Evolutionary conservation across 108 stramenopile species (phyloP).

Genomic region (Cylindrotheca fusiformis): DNA sequence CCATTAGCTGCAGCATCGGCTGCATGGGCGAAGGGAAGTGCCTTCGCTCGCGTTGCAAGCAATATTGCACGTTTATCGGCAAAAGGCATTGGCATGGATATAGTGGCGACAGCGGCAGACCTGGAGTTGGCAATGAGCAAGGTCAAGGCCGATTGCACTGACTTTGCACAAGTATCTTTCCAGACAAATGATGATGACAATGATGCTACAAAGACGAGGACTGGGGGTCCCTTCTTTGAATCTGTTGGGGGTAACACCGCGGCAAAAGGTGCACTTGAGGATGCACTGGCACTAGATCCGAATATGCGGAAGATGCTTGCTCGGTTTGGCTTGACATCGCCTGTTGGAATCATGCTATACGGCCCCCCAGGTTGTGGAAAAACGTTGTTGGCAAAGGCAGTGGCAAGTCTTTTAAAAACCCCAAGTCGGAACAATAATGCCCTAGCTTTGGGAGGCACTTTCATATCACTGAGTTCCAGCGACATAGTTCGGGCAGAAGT

Average conservation of each 20-base stretch:
- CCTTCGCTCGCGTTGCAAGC: constrained; percentile 45
- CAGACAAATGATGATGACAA: neutral
- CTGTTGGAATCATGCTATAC: constrained; percentile 74
- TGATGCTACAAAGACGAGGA: neutral
- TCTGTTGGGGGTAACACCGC: constrained; percentile 71
- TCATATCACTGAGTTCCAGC: constrained; percentile 71
- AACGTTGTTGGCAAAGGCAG: constrained; percentile 76
- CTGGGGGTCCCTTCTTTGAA: constrained; percentile 27
- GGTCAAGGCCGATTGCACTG: constrained; percentile 6
- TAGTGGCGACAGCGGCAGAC: constrained; percentile 25
- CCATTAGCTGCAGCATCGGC: constrained; percentile 52
- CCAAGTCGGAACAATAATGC: constrained; percentile 5
- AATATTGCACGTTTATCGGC: constrained; percentile 18
- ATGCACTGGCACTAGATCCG: constrained; percentile 69
- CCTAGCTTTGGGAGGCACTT: constrained; percentile 45
- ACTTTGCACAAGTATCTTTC: constrained; percentile 21
- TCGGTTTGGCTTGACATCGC: constrained; percentile 58
- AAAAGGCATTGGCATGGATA: neutral
- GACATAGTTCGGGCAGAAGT: constrained; percentile 71
- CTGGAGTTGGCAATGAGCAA: constrained; percentile 40
- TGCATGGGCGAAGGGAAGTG: constrained; percentile 50
- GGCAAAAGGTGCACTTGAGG: constrained; percentile 74
- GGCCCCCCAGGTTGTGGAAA: constrained; percentile 87
- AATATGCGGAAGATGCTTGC: constrained; percentile 39
- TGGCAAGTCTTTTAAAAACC: constrained; percentile 43